phyloP scores from a whole-genome alignment of 495 filamentous ascomycete species.

The Cercophora scortea region DNA sequence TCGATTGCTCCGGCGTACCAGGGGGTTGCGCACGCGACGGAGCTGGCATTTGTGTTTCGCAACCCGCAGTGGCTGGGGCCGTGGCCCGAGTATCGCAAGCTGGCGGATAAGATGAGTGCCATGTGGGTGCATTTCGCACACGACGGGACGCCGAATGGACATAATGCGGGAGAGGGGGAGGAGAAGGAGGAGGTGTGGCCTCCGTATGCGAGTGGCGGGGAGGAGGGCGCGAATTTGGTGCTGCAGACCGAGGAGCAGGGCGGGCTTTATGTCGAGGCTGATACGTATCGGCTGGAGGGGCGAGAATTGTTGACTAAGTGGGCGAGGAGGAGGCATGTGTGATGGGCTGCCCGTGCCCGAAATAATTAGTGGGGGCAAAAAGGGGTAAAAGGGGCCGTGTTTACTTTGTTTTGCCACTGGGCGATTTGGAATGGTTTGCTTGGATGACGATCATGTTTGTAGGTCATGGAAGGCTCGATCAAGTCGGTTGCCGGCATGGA shows the following conservation, averaged over 20 bases:
- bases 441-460: too few relatives aligned
- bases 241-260: slow-evolving; percentile 27
- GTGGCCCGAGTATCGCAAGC: slow-evolving; percentile 18
- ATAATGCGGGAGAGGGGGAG: slow-evolving; percentile 2
- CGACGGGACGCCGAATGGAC: slow-evolving; percentile 23
- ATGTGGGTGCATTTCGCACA: slow-evolving; percentile 27
- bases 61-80: slow-evolving; percentile 22
- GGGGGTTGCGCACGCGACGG: slow-evolving; percentile 28
- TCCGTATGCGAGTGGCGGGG: slow-evolving; percentile 13
- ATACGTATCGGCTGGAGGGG: slow-evolving; percentile 24
- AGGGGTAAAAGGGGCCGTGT: too few relatives aligned
- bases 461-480: too few relatives aligned
- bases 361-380: too few relatives aligned
- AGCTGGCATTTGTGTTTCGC: slow-evolving; percentile 27
- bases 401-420: too few relatives aligned
- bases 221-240: slow-evolving; percentile 22
- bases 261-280: slow-evolving; percentile 21
- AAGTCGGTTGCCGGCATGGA: too few relatives aligned
- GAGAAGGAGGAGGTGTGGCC: slow-evolving; percentile 19
- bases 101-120: slow-evolving; percentile 20
- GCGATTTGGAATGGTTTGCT: too few relatives aligned
- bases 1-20: slow-evolving; percentile 21
- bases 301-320: slow-evolving; percentile 27
- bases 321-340: slow-evolving; percentile 28
- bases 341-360: background rate